These are phyloP conservation scores for Suillus weaverae DNA, from an alignment of 768 basidiomycete genomes.

Conservation along the genomic window DNA sequence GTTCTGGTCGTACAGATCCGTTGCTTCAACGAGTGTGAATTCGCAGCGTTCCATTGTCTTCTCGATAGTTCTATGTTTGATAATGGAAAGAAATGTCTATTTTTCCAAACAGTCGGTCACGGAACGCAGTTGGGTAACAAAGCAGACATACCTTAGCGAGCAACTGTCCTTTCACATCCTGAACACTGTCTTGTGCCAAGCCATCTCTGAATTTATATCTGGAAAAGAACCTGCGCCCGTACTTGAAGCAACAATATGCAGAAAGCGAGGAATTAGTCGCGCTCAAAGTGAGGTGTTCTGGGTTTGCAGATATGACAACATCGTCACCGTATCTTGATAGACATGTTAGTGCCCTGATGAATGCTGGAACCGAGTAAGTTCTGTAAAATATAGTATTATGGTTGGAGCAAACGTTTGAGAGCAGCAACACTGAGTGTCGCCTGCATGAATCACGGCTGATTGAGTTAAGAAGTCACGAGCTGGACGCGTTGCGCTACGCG, in stretches of 20 bases:
- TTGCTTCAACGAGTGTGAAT: constrained; percentile 62
- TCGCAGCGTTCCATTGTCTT: constrained; percentile 79
- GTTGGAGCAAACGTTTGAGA: constrained; percentile 41
- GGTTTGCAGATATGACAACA: constrained; percentile 63
- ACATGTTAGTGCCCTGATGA: constrained; percentile 73
- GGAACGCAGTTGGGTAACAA: neutral
- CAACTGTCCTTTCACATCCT: constrained; percentile 66
- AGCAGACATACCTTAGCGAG: constrained; percentile 56
- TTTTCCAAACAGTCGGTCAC: neutral
- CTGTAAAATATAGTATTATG: constrained; percentile 13
- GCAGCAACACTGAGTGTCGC: constrained; percentile 62
- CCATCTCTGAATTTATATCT: constrained; percentile 50
- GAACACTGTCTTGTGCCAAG: constrained; percentile 27
- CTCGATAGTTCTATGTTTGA: constrained; percentile 74
- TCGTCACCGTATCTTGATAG: constrained; percentile 84
- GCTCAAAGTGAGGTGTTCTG: constrained; percentile 62
- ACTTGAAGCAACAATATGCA: constrained; percentile 80
- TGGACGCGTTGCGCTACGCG: no score
- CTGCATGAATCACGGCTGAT: constrained; percentile 48
- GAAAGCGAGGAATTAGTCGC: constrained; percentile 79
- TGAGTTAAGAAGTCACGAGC: neutral
- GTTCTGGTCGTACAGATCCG: constrained; percentile 23
- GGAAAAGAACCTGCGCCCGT: constrained; percentile 66
- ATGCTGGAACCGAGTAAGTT: constrained; percentile 47
- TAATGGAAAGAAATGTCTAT: constrained; percentile 68